Base-by-base conservation (phyloP, 2,329 filamentous ascomycete species). In the Tolypocladium tropicale region DNA sequence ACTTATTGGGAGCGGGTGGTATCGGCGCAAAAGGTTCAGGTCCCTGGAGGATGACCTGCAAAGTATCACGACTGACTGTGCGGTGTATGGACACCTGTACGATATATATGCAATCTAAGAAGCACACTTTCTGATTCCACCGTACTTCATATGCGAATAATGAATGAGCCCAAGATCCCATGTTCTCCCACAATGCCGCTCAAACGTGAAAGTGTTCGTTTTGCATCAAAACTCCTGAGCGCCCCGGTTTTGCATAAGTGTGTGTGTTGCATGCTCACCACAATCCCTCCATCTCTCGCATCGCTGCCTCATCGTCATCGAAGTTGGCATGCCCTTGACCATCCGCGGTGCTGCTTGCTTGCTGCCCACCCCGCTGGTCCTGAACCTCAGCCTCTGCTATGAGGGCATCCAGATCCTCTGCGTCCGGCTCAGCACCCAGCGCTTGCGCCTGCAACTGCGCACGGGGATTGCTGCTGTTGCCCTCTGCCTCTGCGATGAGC, bases 281-380 rank as follows among this genome's bases (percentile, higher is more conserved):
- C 28, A 81, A 59, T 0, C 75, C 79, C 43, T 80, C 79, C 78
- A 83, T 81, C 60, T 82, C 82, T 39, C 79, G 82, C 82, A 90
- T 85, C 1, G 80, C 84, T 58, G 83, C 85, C 69, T 87, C 82
- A 16, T 87, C 84, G 55, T 85, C 84, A 1, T 76, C 79, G 66
- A 81, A 84, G 28, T 74, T 69, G 37, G 77, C 12, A 34, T 14
- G 36, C 50, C 5, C 68, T 62, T 30, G 18, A 53, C 6, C n/a
- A n/a, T 34, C 53, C 11, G 50, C 4, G 25, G 37, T 6, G 16
- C 46, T 50, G 53, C 39, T 55, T 46, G 33, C 50, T 57, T 52
- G 54, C 30, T 9, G 25, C 25, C 52, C 56, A 9, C 46, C 41
- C 41, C 30, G 12, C 11, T 60, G 55, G 39, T 66, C 63, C 12